Percentiles rank a stretch among this genome's conserved stretches.
These are phyloP conservation scores for Apophysomyces variabilis DNA, from an alignment of 371 early-diverging fungal genomes.

Conservation along the genomic window DNA sequence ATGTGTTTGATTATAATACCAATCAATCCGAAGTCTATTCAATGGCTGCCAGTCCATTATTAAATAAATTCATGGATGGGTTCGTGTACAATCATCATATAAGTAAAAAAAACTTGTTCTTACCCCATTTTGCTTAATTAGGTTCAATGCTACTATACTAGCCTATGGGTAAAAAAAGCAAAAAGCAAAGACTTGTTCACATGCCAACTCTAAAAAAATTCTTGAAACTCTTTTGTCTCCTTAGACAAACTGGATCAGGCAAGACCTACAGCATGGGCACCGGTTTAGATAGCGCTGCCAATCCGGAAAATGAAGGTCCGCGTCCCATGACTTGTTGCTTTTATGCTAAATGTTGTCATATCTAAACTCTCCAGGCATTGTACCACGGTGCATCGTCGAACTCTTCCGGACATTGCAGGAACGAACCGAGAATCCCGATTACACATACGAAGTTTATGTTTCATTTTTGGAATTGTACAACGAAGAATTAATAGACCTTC, in stretches of 20 bases:
- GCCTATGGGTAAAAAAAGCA: slow-evolving; percentile 88
- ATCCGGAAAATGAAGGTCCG: slow-evolving; percentile 43
- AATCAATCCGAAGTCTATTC: slow-evolving; percentile 75
- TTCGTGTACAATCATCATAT: slow-evolving; percentile 43
- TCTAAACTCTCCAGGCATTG: slow-evolving; percentile 68
- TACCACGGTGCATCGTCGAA: slow-evolving; percentile 82
- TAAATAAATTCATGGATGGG: slow-evolving; percentile 87
- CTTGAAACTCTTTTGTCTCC: slow-evolving; percentile 67
- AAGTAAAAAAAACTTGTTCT: not conserved
- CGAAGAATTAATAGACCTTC: slow-evolving; percentile 91
- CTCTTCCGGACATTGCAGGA: slow-evolving; percentile 57
- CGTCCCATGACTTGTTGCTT: slow-evolving; percentile 19
- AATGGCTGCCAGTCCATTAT: slow-evolving; percentile 67
- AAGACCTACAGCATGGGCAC: slow-evolving; percentile 63
- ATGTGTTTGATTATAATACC: slow-evolving; percentile 73
- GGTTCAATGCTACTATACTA: slow-evolving; percentile 87
- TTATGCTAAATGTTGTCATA: slow-evolving; percentile 9
- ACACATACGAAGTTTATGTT: slow-evolving; percentile 67
- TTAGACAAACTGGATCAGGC: slow-evolving; percentile 61
- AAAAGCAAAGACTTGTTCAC: slow-evolving; percentile 5
- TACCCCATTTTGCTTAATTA: slow-evolving; percentile 20
- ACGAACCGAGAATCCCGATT: slow-evolving; percentile 46
- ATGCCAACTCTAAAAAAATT: slow-evolving; percentile 14
- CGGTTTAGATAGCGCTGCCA: slow-evolving; percentile 40
- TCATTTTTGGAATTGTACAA: slow-evolving; percentile 98